Base-by-base conservation (phyloP, 2,329 filamentous ascomycete species). In the Aspergillus quadrilineatus region DNA sequence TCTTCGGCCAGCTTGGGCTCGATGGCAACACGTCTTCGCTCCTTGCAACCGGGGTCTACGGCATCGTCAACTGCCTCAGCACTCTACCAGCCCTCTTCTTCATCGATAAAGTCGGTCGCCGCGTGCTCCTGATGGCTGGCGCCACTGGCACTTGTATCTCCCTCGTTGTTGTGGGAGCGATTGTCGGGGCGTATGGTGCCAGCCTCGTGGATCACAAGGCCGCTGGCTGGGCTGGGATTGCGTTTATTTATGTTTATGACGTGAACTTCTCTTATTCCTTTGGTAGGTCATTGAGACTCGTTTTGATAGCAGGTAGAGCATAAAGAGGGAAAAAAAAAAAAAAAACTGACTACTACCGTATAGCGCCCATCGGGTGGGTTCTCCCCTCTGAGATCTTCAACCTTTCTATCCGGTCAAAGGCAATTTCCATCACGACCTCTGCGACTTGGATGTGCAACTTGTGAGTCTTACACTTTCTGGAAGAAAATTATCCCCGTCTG, bases 1-100 rank as follows among this genome's bases (percentile, higher is more conserved):
- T 80, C 14, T 80, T 80, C 60, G 63, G 56, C 0, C 73, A 77
- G 46, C 64, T 81, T 1, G 79, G 79, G 0, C 67, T 50, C 9
- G 47, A 50, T 80, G 69, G 70, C 2, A 73, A 73, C 51, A 72
- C 70, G 14, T 36, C 47, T 4, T 50, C 47, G 2, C 47, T 50
- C 34, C 47, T 50, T 12, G 69, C 70, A 34, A 71, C 72, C 1
- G 71, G 71, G 17, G 68, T 75, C 0, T 75, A 74, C 22, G 71
- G 75, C 10, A 74, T 77, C 30, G 67, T 73, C 58, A 73, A 77
- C 62, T 66, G 68, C 53, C 60, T 73, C 47, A 68, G 67, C 60
- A 67, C 73, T 3, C 62, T 74, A 22, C 64, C 70, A 0, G 69
- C 69, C 0, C 62, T 74, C 10, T 65, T 74, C 60, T 63, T 73